phyloP scores from a whole-genome alignment of 2,329 filamentous ascomycete genomes.

The Ophiosphaerella herpotricha region DNA sequence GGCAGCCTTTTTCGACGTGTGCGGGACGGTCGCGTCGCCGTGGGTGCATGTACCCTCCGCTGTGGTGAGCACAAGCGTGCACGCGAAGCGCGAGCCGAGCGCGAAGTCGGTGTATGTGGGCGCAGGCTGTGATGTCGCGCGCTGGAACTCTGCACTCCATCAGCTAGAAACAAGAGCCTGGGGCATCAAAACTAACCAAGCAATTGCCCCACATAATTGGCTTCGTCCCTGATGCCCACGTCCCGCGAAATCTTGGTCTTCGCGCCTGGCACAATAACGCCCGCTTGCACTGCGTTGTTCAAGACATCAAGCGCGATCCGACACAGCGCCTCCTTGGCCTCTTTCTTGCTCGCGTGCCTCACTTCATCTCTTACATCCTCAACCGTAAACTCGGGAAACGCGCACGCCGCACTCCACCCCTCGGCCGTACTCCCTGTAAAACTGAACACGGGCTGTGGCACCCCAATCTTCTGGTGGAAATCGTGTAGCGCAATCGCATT shows the following conservation, averaged over 20 bases:
- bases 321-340: conserved; percentile 49
- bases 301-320: conserved; percentile 38
- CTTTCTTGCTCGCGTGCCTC: conserved; percentile 42
- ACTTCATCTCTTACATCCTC: conserved; percentile 11
- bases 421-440: conserved; percentile 13
- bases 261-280: no score
- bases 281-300: conserved; percentile 15
- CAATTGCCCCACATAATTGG: conserved; percentile 47
- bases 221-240: no score
- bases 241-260: no score
- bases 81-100: conserved; percentile 38
- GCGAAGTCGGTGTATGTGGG: conserved; percentile 46
- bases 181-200: conserved; percentile 34
- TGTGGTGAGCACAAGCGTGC: conserved; percentile 9
- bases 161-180: no score
- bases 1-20: conserved; percentile 49
- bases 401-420: conserved; percentile 29
- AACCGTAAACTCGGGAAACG: conserved; percentile 22
- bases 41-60: conserved; percentile 26
- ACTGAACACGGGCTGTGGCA: conserved; percentile 26
- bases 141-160: conserved; percentile 36
- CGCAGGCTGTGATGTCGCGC: conserved; percentile 22
- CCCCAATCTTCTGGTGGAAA: conserved; percentile 29
- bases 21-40: conserved; percentile 39
- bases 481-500: conserved; percentile 29